Evolutionary conservation across 2,329 filamentous ascomycete genomes (phyloP).

Genomic region (Acarospora socialis): DNA sequence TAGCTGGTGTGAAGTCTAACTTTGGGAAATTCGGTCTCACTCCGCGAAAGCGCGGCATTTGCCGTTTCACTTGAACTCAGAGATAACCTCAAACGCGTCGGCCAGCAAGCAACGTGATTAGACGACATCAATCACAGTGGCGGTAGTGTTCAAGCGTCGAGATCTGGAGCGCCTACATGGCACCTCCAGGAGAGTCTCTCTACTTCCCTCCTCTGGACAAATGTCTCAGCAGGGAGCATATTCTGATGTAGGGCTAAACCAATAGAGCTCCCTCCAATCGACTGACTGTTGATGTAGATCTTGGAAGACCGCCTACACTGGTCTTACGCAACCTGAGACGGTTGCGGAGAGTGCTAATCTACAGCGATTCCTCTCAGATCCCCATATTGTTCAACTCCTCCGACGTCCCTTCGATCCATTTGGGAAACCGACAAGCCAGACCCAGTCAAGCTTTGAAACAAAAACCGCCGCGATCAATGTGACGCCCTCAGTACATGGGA

Average conservation of each 20-base stretch:
- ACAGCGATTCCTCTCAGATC: slow-evolving; percentile 55
- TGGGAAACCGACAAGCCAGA: slow-evolving; percentile 43
- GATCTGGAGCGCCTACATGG: slow-evolving; percentile 40
- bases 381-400: slow-evolving; percentile 53
- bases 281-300: slow-evolving; percentile 31
- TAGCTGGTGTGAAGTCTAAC: slow-evolving; percentile 8
- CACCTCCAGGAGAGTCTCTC: slow-evolving; percentile 51
- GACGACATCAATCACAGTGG: too few species aligned
- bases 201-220: slow-evolving; percentile 78
- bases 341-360: slow-evolving; percentile 43
- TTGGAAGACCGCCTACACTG: slow-evolving; percentile 42
- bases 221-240: slow-evolving; percentile 66
- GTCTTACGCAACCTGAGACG: slow-evolving; percentile 28
- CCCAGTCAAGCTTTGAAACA: slow-evolving; percentile 62
- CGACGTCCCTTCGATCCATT: slow-evolving; percentile 57
- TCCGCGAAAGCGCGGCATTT: slow-evolving; percentile 21
- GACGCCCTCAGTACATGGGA: slow-evolving; percentile 49
- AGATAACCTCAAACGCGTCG: slow-evolving; percentile 1
- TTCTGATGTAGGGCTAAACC: slow-evolving; percentile 52
- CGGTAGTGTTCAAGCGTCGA: not conserved
- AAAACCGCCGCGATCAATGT: slow-evolving; percentile 80
- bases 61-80: too few species aligned
- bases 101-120: not conserved
- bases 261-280: slow-evolving; percentile 1
- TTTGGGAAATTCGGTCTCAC: slow-evolving; percentile 25